Conservation (phyloP, 495 filamentous ascomycete genomes). For the Parathielavia appendiculata region DNA sequence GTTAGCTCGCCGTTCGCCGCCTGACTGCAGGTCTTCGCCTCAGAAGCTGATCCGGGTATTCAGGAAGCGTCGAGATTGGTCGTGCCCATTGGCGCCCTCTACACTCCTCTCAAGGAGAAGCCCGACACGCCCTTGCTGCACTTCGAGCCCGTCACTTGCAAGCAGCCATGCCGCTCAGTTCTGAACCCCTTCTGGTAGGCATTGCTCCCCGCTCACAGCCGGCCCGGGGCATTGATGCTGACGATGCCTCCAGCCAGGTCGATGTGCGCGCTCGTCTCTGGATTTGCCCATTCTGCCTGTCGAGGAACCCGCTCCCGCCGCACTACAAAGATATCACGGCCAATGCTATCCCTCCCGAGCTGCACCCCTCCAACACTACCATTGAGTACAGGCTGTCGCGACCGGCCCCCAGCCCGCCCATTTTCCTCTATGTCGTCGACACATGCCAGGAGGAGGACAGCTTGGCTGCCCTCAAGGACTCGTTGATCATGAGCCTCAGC, state of each 20-base stretch:
- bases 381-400: constrained; percentile 95
- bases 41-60: constrained; percentile 19
- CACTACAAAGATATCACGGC: constrained; percentile 99
- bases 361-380: constrained; percentile 89
- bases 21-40: not conserved
- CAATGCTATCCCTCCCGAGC: constrained; percentile 89
- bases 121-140: constrained; percentile 81
- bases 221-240: constrained; percentile 20
- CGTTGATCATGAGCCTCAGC: constrained; percentile 93
- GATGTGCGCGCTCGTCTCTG: constrained; percentile 91
- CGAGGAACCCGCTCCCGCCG: constrained; percentile 87
- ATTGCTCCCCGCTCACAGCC: constrained; percentile 4
- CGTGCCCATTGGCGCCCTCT: constrained; percentile 93
- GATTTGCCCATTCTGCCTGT: constrained; percentile 98
- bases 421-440: constrained; percentile 97
- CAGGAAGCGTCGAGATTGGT: constrained; percentile 96
- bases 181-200: constrained; percentile 92
- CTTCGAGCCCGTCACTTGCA: constrained; percentile 98
- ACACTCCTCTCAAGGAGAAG: constrained; percentile 96
- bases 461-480: constrained; percentile 90
- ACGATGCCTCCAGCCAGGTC: constrained; percentile 63
- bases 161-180: constrained; percentile 90
- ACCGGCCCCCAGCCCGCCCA: constrained; percentile 88
- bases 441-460: constrained; percentile 99
- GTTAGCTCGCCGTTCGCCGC: constrained; percentile 36